These are phyloP conservation scores for Pythium monospermum DNA, from an alignment of 352 stramenopile genomes.

Conservation along the genomic window DNA sequence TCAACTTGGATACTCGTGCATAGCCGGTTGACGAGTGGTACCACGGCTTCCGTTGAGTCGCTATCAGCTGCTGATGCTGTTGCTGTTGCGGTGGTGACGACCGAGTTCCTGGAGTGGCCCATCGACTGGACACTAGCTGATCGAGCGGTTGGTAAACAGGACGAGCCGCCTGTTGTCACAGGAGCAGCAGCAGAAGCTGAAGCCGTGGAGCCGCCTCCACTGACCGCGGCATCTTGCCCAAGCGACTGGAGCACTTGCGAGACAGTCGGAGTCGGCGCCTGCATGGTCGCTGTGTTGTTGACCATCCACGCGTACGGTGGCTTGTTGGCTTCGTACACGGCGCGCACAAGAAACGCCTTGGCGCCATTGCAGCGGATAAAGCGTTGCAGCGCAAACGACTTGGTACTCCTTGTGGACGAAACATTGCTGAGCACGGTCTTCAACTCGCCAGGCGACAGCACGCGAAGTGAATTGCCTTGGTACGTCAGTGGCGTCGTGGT, in stretches of 20 bases:
- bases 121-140: too few relatives aligned
- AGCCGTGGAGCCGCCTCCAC: too few relatives aligned
- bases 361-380: conserved; percentile 68
- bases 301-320: conserved; percentile 75
- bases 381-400: conserved; percentile 68
- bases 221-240: conserved; percentile 11
- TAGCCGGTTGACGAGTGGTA: conserved; percentile 43
- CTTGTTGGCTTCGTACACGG: conserved; percentile 58
- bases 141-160: neutral
- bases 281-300: conserved; percentile 56
- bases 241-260: conserved; percentile 22
- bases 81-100: neutral
- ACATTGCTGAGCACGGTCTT: conserved; percentile 63
- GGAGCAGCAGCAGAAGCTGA: too few relatives aligned
- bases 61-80: neutral
- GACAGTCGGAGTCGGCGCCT: conserved; percentile 25
- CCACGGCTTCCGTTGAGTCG: neutral
- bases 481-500: conserved; percentile 18
- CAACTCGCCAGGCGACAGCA: conserved; percentile 62
- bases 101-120: neutral
- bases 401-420: conserved; percentile 35
- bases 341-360: conserved; percentile 66
- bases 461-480: conserved; percentile 54
- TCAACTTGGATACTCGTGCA: conserved; percentile 63
- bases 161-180: neutral